Percentiles rank a stretch among this genome's conserved stretches.
phyloP scores from a whole-genome alignment of 2,329 filamentous ascomycete genomes.

The Colletotrichum destructivum region DNA sequence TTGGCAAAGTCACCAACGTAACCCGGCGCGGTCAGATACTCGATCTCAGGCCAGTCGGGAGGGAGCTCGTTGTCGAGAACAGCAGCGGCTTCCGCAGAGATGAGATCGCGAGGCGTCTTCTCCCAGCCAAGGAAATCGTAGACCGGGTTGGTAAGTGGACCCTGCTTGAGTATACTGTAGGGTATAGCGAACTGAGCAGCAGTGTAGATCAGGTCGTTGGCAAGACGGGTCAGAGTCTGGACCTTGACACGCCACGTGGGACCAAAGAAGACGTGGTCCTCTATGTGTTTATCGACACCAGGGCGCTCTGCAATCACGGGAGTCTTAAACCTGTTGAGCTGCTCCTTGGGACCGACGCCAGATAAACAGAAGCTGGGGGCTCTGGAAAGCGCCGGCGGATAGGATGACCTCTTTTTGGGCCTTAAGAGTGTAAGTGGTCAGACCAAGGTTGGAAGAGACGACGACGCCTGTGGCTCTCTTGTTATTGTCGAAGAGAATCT shows the following conservation, averaged over 20 bases:
- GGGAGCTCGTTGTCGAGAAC: constrained; percentile 24
- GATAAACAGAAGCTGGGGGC: constrained; percentile 77
- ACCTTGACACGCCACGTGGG: constrained; percentile 42
- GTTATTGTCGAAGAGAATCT: constrained; percentile 59
- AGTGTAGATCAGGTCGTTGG: constrained; percentile 30
- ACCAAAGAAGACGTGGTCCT: constrained; percentile 78
- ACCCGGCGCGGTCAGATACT: constrained; percentile 39
- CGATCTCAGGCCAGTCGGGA: constrained; percentile 35
- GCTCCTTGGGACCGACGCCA: constrained; percentile 61
- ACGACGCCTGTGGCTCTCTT: constrained; percentile 59
- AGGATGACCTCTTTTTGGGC: constrained; percentile 79
- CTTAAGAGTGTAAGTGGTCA: constrained; percentile 37
- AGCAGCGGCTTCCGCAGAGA: constrained; percentile 18
- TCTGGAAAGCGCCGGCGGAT: constrained; percentile 85
- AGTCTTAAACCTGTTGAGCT: constrained; percentile 56
- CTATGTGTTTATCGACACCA: constrained; percentile 86
- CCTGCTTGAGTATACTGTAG: constrained; percentile 32
- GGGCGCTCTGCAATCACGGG: constrained; percentile 67
- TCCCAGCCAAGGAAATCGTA: constrained; percentile 46
- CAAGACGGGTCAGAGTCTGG: constrained; percentile 40
- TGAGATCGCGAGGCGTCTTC: constrained; percentile 41
- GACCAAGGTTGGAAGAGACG: constrained; percentile 46
- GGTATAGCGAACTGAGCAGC: constrained; percentile 21
- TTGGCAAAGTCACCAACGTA: constrained; percentile 42
- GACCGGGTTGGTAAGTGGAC: constrained; percentile 44